Base-by-base conservation (phyloP, 2,329 filamentous ascomycete genomes). In the Davidsoniella australis region DNA sequence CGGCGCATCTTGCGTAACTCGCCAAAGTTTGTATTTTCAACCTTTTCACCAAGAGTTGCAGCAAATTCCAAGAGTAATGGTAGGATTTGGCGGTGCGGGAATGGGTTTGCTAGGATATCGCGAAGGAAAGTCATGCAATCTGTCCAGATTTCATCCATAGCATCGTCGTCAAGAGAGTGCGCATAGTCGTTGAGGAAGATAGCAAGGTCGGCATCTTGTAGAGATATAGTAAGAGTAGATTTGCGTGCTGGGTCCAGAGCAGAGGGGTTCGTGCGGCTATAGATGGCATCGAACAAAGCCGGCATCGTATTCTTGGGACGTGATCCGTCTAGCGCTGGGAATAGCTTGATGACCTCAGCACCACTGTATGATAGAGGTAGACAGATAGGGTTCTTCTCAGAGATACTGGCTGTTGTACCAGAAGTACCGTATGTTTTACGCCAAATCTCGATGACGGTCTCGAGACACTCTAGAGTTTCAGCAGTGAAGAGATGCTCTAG, bases 101-200 rank as follows among this genome's bases (percentile, higher is more conserved):
- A 86, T 1, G 91, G 93, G 59, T 98, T 98, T 20, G 82, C 79
- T 24, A 98, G 71, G 24, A 98, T 75, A 60, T 98, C 93, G 55
- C 80, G 82, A 53, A 96, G 64, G 62, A 98, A 98, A 0, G 82
- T 76, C 58, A 88, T 86, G 62, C 89, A 98, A 61, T 98, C 89
- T 39, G 80, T 73, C 91, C 91, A 98, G 45, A 98, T 94, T 64
- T 98, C 91, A 58, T 98, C 91, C 74, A 95, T 89, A 14, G 91
- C 84, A 66, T 98, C 91, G 58, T 98, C 91, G 59, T 98, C 91
- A 10, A 96, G 70, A 0, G 88, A 91, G 26, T 76, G 76, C 0
- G 87, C 82, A 62, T 98, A 98, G 54, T 91, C 84, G 6, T 94
- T 84, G 41, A 96, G 65, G 62, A 98, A 98, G 7, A 82, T 76